Evolutionary conservation across 192 early-diverging fungal genomes (phyloP), one percentile per base, ranked within the genome.

Genomic region (Thoreauomyces humboldtii): DNA sequence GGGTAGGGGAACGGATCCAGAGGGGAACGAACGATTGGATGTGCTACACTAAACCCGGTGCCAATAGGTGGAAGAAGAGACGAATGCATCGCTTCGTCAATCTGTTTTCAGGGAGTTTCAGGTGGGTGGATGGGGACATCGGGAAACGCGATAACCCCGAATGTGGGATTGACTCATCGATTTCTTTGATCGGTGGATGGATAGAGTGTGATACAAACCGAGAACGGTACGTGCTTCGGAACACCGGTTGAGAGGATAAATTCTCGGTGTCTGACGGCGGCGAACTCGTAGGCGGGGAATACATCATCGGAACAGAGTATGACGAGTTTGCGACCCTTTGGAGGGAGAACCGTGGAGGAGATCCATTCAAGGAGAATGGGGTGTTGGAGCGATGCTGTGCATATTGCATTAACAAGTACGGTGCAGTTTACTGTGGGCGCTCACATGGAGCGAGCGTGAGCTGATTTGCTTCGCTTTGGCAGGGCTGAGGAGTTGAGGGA

Each of bases 251-350:
- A n/a, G n/a, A n/a, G n/a, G n/a, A n/a, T n/a, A n/a, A 52, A 52
- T 52, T 14, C 12, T 28, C 21, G 17, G 17, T 15, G 22, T 25
- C 28, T 24, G 17, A 52, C 25, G 2, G 17, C 29, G n/a, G 14
- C 2, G 14, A 21, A 60, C 32, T n/a, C n/a, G n/a, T n/a, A 63
- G 61, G 61, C 46, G 56, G 33, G 7, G 9, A 25, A 35, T 68
- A 47, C 25, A 25, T 24, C 12, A 9, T 68, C 32, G 58, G 46
- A 28, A 25, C 63, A 14, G 66, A 60, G 37, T 60, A 41, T 48
- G 66, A 50, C 41, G 55, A 60, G 3, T 68, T 68, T 24, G 66
- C 66, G 27, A 14, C 22, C 22, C 14, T 51, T 17, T 24, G 48
- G n/a, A 2, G 25, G 29, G 24, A 17, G 15, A 44, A 15, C 57